These are phyloP conservation scores for Alternaria alternata DNA, from an alignment of 2,329 filamentous ascomycete genomes.

Conservation along the genomic window DNA sequence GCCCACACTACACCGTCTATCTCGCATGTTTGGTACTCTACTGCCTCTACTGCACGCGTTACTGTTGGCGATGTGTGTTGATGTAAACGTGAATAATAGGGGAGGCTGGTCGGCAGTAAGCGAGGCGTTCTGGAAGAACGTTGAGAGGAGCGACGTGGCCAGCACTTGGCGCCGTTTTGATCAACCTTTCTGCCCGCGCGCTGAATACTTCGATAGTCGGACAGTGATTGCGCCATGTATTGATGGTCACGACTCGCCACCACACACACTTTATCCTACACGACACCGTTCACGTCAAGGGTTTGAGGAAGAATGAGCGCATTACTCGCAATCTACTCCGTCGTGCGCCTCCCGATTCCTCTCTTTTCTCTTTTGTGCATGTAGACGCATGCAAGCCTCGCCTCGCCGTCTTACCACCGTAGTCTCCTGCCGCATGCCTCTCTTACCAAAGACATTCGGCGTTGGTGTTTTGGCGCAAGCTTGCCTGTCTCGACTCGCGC, in stretches of 20 bases:
- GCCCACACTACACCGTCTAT: constrained; percentile 12
- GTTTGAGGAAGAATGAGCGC: constrained; percentile 1
- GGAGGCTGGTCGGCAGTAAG: neutral
- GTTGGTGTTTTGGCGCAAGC: constrained; percentile 8
- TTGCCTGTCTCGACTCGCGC: constrained; percentile 4
- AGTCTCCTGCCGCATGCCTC: neutral
- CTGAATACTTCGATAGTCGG: constrained; percentile 1
- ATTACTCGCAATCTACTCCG: constrained; percentile 10
- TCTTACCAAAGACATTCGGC: neutral
- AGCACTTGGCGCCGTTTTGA: neutral
- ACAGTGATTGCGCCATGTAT: constrained; percentile 16
- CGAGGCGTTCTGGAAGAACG: neutral
- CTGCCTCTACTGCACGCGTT: constrained; percentile 18
- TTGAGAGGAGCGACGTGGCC: constrained; percentile 6
- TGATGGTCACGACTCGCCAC: constrained; percentile 13
- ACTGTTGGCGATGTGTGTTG: constrained; percentile 1
- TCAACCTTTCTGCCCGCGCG: neutral
- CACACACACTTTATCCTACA: constrained; percentile 6
- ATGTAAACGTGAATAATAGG: constrained; percentile 8
- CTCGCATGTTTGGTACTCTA: constrained; percentile 18
- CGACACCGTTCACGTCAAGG: neutral
- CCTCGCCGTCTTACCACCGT: constrained; percentile 2
- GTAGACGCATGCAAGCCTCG: neutral
- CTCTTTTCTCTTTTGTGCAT: constrained; percentile 5
- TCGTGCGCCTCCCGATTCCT: neutral